phyloP scores from a whole-genome alignment of 163 green algal genomes.

The Scenedesmus sp. region DNA sequence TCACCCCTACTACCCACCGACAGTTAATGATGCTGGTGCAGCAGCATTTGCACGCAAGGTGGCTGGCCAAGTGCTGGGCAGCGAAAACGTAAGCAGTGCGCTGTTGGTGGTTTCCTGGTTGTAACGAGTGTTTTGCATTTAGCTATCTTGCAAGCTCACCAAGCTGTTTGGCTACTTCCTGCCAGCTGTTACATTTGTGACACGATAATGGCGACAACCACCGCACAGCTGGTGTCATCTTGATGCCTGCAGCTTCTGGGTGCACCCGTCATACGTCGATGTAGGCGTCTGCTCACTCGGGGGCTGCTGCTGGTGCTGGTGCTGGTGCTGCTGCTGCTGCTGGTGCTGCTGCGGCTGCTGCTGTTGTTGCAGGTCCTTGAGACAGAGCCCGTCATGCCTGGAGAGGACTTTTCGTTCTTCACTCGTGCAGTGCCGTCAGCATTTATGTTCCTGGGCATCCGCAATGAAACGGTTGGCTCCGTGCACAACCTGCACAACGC shows the following conservation, averaged over 20 bases:
- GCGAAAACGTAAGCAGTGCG: background rate
- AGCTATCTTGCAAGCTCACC: background rate
- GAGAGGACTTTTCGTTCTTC: constrained; percentile 90
- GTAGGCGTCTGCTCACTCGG: background rate
- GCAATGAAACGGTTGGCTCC: constrained; percentile 74
- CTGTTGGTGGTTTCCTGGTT: background rate
- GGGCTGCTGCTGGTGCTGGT: background rate
- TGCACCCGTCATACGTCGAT: background rate
- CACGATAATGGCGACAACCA: too few relatives aligned
- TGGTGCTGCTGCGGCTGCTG: constrained; percentile 4
- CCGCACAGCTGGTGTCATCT: too few relatives aligned
- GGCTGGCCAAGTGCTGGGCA: constrained; percentile 39
- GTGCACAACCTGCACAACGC: constrained; percentile 86
- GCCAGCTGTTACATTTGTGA: too few relatives aligned
- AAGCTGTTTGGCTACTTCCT: too few relatives aligned
- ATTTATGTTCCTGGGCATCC: constrained; percentile 85
- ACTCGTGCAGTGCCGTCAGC: constrained; percentile 69
- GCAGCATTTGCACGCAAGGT: constrained; percentile 72
- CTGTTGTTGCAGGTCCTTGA: constrained; percentile 21
- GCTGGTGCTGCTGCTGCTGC: background rate
- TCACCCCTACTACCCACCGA: constrained; percentile 86
- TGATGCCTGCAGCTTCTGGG: too few relatives aligned
- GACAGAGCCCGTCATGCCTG: constrained; percentile 67
- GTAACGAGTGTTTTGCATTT: background rate
- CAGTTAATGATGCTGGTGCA: constrained; percentile 77